phyloP scores from a whole-genome alignment of 2,329 filamentous ascomycete species.

The Nothopassalora personata region DNA sequence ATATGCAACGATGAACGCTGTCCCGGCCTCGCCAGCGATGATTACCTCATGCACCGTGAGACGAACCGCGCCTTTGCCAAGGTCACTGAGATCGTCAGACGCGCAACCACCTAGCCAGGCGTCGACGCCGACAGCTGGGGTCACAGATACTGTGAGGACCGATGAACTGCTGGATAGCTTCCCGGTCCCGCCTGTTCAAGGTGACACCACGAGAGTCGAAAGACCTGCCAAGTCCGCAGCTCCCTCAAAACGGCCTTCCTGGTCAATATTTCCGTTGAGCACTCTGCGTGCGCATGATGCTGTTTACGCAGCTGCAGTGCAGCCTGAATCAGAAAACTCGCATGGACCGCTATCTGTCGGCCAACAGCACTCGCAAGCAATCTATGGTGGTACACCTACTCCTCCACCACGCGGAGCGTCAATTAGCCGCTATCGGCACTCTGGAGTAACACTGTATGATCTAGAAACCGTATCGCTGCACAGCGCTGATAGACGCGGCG shows the following conservation, averaged over 20 bases:
- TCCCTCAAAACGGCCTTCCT: slow-evolving; percentile 1
- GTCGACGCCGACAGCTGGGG: background rate
- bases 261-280: slow-evolving; percentile 4
- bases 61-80: background rate
- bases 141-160: slow-evolving; percentile 17
- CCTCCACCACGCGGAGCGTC: background rate
- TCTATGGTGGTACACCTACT: background rate
- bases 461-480: background rate
- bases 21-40: slow-evolving; percentile 20
- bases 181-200: slow-evolving; percentile 16
- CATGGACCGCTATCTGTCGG: background rate
- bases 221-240: background rate
- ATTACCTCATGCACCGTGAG: background rate
- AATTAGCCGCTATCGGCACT: background rate
- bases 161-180: slow-evolving; percentile 22
- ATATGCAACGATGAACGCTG: slow-evolving; percentile 18
- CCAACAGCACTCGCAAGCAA: background rate
- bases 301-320: background rate
- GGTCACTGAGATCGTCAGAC: background rate
- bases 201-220: background rate
- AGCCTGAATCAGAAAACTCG: background rate
- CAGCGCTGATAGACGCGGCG: background rate
- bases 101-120: background rate
- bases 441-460: background rate
- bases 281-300: background rate